Base-by-base conservation (phyloP, 148 eudicot species). In the Nepenthes gracilis region DNA sequence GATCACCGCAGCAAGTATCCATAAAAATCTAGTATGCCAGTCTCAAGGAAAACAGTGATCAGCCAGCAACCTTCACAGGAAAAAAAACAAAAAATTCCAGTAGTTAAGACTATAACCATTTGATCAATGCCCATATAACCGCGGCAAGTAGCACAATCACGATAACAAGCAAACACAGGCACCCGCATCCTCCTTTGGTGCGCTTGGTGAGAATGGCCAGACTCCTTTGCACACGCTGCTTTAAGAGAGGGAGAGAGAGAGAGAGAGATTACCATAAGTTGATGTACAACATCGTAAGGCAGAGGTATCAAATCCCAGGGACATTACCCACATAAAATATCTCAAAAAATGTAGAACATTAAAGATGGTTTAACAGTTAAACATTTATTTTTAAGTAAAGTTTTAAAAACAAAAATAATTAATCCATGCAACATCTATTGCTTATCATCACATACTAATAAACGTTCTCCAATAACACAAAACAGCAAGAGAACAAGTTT, bases 161-260 rank as follows among this genome's bases (percentile, higher is more conserved):
- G 54, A 78, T 11, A 48, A 81, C 87, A 52, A 89, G 66, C 67
- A 85, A 69, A 63, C 74, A 74, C 74, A 84, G 23, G 74, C 82
- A 78, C 34, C 84, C 70, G 75, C 93, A 89, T 50, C 93, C 93
- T 52, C 96, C 96, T 74, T 83, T 89, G 56, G 96, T 78, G 55
- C 83, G 81, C 66, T 84, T 84, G 55, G 83, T 89, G 72, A 89
- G 70, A 48, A 82, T 70, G 43, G 86, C 94, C 73, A 89, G 72
- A 56, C 66, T 80, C 73, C 64, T 84, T 74, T 86, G 94, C n/a
- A 86, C 78, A 33, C 97, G 85, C 97, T 89, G 94, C 77, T 70
- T 48, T 69, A 77, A 51, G 35, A 5, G 47, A 6, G 43, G 3
- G 11, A 35, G 43, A 13, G 35, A 5, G 47, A 6, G 43, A 1